Percentiles rank a stretch among this genome's conserved stretches.
phyloP scores from a whole-genome alignment of 768 basidiomycete species.

The Melanogaster broomeanus region DNA sequence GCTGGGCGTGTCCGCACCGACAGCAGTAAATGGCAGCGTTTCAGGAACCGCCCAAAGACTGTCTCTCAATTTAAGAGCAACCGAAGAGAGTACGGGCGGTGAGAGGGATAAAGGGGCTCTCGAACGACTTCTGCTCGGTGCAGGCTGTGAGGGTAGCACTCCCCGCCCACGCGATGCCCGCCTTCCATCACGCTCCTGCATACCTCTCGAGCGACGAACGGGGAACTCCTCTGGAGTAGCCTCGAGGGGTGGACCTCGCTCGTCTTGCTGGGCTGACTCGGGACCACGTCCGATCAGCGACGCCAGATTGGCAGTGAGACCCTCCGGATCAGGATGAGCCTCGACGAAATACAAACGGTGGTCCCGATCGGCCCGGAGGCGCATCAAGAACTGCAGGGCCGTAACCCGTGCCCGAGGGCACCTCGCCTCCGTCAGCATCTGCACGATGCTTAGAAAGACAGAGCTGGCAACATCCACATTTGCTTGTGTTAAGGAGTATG shows the following conservation, averaged over 20 bases:
- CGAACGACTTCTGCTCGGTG: constrained; percentile 63
- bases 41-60: constrained; percentile 75
- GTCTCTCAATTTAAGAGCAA: constrained; percentile 39
- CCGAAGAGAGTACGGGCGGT: constrained; percentile 22
- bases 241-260: constrained; percentile 26
- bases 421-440: constrained; percentile 45
- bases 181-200: constrained; percentile 54
- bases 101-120: constrained; percentile 43
- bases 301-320: constrained; percentile 58
- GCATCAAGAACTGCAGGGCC: constrained; percentile 84
- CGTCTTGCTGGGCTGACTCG: constrained; percentile 27
- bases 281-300: constrained; percentile 59
- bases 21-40: constrained; percentile 52
- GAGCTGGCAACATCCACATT: constrained; percentile 55
- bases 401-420: constrained; percentile 65
- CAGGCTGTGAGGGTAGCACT: constrained; percentile 43
- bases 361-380: constrained; percentile 86
- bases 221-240: constrained; percentile 26
- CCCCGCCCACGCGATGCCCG: constrained; percentile 54
- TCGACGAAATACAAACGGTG: constrained; percentile 78
- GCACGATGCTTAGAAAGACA: constrained; percentile 54
- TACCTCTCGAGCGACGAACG: constrained; percentile 47
- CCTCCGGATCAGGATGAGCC: constrained; percentile 54
- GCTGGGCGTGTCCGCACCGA: constrained; percentile 61
- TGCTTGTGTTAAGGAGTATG: constrained; percentile 47